Evolutionary conservation across 2,329 filamentous ascomycete species (phyloP).

Genomic region (Paracorniculantispora psalliotae): DNA sequence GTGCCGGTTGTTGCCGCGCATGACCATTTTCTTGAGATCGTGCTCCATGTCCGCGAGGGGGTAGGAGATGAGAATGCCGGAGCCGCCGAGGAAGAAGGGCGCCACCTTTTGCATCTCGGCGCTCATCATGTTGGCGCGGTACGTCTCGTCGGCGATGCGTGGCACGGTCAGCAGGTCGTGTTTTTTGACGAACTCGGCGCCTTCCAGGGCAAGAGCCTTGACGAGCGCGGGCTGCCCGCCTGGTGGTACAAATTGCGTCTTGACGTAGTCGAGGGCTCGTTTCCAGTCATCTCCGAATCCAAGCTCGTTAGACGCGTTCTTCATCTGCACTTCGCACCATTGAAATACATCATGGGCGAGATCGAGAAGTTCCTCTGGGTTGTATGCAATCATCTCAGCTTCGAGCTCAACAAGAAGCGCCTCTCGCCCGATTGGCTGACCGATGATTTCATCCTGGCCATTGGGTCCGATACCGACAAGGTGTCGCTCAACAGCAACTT

Average conservation of each 20-base stretch:
- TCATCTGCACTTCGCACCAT: conserved; percentile 54
- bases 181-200: conserved; percentile 46
- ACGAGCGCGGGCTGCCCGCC: conserved; percentile 50
- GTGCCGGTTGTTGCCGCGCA: conserved; percentile 55
- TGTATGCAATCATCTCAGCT: conserved; percentile 54
- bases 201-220: conserved; percentile 45
- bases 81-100: conserved; percentile 56
- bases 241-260: conserved; percentile 48
- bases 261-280: conserved; percentile 50
- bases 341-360: conserved; percentile 47
- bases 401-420: conserved; percentile 48
- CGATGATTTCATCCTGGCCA: conserved; percentile 47
- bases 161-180: conserved; percentile 54
- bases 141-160: conserved; percentile 45
- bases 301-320: conserved; percentile 42
- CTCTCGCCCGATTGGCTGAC: conserved; percentile 50
- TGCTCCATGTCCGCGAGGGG: conserved; percentile 49
- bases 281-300: conserved; percentile 47
- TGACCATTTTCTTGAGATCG: conserved; percentile 52
- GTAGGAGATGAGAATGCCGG: conserved; percentile 50
- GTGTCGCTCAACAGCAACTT: conserved; percentile 33
- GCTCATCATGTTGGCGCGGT: conserved; percentile 53
- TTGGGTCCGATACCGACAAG: conserved; percentile 41
- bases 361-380: conserved; percentile 49
- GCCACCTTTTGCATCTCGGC: conserved; percentile 48